These are phyloP conservation scores for Russula abietina DNA, from an alignment of 768 basidiomycete genomes.

Conservation along the genomic window DNA sequence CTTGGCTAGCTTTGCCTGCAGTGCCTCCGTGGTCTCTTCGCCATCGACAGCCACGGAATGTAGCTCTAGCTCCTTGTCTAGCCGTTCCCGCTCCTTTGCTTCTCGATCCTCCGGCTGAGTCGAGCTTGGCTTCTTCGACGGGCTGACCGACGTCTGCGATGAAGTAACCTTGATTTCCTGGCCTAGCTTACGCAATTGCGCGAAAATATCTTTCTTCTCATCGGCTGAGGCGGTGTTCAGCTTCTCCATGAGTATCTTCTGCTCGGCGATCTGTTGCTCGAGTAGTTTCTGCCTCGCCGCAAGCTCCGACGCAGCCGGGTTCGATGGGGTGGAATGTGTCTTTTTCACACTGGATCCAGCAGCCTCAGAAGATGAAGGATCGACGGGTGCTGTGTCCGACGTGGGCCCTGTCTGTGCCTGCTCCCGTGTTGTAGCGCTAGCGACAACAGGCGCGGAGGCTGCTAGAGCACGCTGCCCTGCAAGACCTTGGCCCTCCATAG, in stretches of 20 bases:
- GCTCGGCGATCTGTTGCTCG: constrained; percentile 81
- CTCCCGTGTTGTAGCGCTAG: constrained; percentile 48
- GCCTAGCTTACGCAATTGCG: constrained; percentile 63
- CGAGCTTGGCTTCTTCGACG: constrained; percentile 27
- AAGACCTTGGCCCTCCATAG: constrained; percentile 86
- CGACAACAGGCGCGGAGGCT: constrained; percentile 71
- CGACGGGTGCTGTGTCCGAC: constrained; percentile 25
- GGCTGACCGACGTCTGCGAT: constrained; percentile 29
- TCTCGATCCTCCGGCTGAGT: constrained; percentile 42
- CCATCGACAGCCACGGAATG: constrained; percentile 43
- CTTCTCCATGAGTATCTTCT: constrained; percentile 76
- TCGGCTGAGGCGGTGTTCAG: constrained; percentile 56
- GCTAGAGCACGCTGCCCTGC: constrained; percentile 72
- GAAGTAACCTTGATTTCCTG: constrained; percentile 64
- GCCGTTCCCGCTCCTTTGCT: constrained; percentile 52
- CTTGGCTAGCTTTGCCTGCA: constrained; percentile 68
- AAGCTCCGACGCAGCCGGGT: constrained; percentile 42
- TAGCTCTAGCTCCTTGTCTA: constrained; percentile 83
- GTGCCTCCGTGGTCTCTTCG: constrained; percentile 56
- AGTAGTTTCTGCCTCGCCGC: constrained; percentile 71
- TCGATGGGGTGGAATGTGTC: constrained; percentile 28
- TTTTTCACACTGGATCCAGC: constrained; percentile 36
- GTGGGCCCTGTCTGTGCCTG: constrained; percentile 19
- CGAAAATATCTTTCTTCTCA: constrained; percentile 78
- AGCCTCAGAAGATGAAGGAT: constrained; percentile 28